phyloP scores from a whole-genome alignment of 768 basidiomycete species.

The Rhizopogon vulgaris region DNA sequence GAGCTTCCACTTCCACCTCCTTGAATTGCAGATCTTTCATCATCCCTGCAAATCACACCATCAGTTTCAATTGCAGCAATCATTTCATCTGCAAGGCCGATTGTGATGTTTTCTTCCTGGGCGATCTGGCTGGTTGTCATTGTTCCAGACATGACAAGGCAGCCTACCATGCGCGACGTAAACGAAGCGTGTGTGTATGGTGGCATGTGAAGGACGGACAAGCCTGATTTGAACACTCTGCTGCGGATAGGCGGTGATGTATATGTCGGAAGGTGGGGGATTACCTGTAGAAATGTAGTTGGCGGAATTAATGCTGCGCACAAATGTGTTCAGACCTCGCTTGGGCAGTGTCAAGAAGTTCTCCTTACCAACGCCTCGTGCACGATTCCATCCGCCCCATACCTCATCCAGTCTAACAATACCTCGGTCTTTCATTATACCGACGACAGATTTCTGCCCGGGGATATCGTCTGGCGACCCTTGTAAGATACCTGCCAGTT shows the following conservation, averaged over 20 bases:
- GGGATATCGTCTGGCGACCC: slow-evolving; percentile 24
- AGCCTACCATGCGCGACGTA: slow-evolving; percentile 52
- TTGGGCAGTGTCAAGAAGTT: slow-evolving; percentile 2
- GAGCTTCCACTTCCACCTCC: slow-evolving; percentile 40
- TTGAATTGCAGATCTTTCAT: slow-evolving; percentile 32
- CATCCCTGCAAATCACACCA: slow-evolving; percentile 74
- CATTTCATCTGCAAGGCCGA: slow-evolving; percentile 76
- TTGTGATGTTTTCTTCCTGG: slow-evolving; percentile 59
- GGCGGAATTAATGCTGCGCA: slow-evolving; percentile 84
- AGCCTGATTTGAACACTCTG: slow-evolving; percentile 65
- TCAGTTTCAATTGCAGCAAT: slow-evolving; percentile 65
- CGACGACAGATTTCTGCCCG: slow-evolving; percentile 27
- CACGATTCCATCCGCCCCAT: slow-evolving; percentile 95
- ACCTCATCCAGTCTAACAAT: slow-evolving; percentile 87
- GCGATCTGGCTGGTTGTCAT: slow-evolving; percentile 70
- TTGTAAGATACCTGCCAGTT: slow-evolving; percentile 71
- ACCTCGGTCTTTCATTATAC: slow-evolving; percentile 75
- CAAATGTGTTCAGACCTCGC: not conserved
- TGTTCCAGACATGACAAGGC: slow-evolving; percentile 44
- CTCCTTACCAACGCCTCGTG: slow-evolving; percentile 77
- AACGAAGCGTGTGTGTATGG: slow-evolving; percentile 66
- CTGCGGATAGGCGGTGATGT: slow-evolving; percentile 63
- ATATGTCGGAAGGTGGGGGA: slow-evolving; percentile 59
- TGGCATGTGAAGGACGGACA: slow-evolving; percentile 82
- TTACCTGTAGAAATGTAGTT: slow-evolving; percentile 69